Conservation (phyloP, 2,329 filamentous ascomycete genomes). For the Penicillium sp. region DNA sequence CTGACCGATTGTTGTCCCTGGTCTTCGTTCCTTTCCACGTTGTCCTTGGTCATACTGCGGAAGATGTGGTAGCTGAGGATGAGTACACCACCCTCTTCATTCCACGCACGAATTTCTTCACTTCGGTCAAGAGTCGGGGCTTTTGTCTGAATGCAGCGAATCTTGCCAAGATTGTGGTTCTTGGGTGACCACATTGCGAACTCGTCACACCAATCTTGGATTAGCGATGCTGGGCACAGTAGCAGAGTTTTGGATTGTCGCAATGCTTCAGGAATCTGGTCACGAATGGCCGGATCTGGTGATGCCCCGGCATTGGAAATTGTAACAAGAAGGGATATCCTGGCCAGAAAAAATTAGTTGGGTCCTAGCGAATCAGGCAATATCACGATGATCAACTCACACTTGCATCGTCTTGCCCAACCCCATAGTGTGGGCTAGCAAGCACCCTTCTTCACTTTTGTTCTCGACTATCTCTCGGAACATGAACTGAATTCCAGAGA, state of each 20-base stretch:
- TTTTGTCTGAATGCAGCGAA: slow-evolving; percentile 32
- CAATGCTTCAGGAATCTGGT: slow-evolving; percentile 67
- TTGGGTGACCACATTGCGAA: slow-evolving; percentile 65
- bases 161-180: slow-evolving; percentile 51
- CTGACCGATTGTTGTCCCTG: slow-evolving; percentile 23
- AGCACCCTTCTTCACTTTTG: slow-evolving; percentile 65
- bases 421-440: slow-evolving; percentile 88
- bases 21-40: slow-evolving; percentile 29
- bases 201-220: slow-evolving; percentile 83
- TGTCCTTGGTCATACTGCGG: slow-evolving; percentile 19
- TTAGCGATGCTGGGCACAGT: slow-evolving; percentile 69
- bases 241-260: slow-evolving; percentile 64
- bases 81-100: slow-evolving; percentile 65
- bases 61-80: slow-evolving; percentile 74
- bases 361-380: no score
- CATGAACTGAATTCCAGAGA: slow-evolving; percentile 79
- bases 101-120: slow-evolving; percentile 57
- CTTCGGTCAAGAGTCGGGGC: slow-evolving; percentile 30
- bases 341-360: slow-evolving; percentile 20
- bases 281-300: slow-evolving; percentile 52
- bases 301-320: slow-evolving; percentile 66
- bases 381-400: slow-evolving; percentile 36
- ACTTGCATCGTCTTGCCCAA: slow-evolving; percentile 91
- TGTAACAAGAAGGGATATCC: slow-evolving; percentile 74
- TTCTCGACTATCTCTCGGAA: slow-evolving; percentile 77